Conservation (phyloP, 2,329 filamentous ascomycete species). For the Colletotrichum sp. region DNA sequence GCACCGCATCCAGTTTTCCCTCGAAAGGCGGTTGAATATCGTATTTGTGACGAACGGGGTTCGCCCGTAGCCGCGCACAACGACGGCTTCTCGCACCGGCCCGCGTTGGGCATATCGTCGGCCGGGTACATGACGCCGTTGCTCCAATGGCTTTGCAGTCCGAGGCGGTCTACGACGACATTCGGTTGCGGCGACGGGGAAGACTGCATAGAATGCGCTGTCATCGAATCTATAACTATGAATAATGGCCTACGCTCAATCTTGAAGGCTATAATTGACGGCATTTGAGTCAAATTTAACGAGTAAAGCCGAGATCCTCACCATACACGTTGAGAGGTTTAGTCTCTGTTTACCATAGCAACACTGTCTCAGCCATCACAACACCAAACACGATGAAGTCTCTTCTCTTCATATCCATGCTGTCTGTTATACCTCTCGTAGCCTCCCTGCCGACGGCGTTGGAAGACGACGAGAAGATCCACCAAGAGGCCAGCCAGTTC, state of each 20-base stretch:
- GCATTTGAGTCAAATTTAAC: background rate
- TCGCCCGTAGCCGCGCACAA: background rate
- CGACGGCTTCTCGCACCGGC: constrained; percentile 4
- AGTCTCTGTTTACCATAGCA: background rate
- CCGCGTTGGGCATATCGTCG: constrained; percentile 3
- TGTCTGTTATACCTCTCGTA: background rate
- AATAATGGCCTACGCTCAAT: background rate
- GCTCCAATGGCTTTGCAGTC: background rate
- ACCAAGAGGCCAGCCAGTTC: background rate
- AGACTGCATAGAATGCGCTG: too few relatives aligned
- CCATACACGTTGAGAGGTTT: background rate
- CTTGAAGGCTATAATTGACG: background rate
- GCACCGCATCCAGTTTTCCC: background rate
- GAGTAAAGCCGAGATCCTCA: background rate
- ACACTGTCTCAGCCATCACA: background rate
- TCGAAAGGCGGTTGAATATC: background rate
- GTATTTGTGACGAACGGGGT: background rate
- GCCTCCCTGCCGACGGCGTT: background rate
- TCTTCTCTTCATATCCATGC: background rate
- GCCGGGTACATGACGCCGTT: background rate
- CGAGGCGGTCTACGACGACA: background rate
- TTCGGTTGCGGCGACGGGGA: background rate
- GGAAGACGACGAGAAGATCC: background rate
- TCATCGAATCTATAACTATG: background rate
- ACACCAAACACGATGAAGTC: background rate